These are phyloP conservation scores for Macrolepiota albuminosa DNA, from an alignment of 768 basidiomycete genomes.

Conservation along the genomic window DNA sequence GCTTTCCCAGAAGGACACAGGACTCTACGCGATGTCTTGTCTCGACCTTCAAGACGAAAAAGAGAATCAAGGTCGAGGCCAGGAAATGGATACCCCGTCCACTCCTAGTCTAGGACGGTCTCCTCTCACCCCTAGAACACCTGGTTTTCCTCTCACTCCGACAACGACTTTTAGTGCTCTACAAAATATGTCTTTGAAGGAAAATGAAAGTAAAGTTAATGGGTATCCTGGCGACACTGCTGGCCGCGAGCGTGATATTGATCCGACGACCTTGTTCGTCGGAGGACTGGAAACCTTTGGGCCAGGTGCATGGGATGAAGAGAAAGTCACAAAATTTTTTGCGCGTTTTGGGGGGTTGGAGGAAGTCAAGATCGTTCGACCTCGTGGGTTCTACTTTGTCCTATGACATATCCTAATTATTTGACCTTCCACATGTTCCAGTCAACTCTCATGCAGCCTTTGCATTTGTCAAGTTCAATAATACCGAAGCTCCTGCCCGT, in stretches of 20 bases:
- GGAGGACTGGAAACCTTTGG: conserved; percentile 69
- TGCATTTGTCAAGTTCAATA: conserved; percentile 72
- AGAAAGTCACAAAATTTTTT: conserved; percentile 54
- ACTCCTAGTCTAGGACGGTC: conserved; percentile 45
- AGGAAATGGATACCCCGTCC: conserved; percentile 36
- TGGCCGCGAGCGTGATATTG: conserved; percentile 38
- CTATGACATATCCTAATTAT: not conserved
- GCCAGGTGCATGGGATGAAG: conserved; percentile 65
- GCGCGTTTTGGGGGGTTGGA: conserved; percentile 61
- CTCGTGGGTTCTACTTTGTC: conserved; percentile 37
- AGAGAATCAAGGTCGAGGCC: conserved; percentile 19
- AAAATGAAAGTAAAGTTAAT: conserved; percentile 20
- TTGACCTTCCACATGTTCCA: conserved; percentile 19
- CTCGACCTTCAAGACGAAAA: conserved; percentile 6
- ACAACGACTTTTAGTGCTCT: conserved; percentile 33
- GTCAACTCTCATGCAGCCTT: conserved; percentile 66
- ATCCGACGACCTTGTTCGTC: conserved; percentile 71
- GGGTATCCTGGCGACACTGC: conserved; percentile 12
- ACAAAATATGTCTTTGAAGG: conserved; percentile 23
- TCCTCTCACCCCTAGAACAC: conserved; percentile 47
- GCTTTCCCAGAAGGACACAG: conserved; percentile 6
- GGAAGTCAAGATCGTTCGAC: conserved; percentile 60
- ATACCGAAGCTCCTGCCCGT: conserved; percentile 56
- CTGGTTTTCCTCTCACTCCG: conserved; percentile 48
- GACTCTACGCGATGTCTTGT: conserved; percentile 1